A percentile compares a stretch with the other conserved stretches of the same genome.
These are phyloP conservation scores for Metschnikowia orientalis DNA, from an alignment of 805 yeast species.

Conservation along the genomic window DNA sequence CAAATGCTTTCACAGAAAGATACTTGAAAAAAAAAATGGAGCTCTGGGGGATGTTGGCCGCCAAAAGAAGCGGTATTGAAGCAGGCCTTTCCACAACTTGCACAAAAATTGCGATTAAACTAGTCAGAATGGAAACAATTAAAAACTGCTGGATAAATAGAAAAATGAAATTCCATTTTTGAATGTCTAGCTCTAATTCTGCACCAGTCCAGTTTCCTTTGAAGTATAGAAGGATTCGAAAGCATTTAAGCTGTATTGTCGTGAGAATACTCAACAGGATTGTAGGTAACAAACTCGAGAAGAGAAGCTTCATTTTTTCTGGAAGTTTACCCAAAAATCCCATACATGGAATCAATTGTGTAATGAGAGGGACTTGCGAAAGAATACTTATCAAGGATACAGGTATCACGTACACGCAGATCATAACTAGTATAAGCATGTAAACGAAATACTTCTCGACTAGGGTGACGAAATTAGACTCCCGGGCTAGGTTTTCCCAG, in stretches of 20 bases:
- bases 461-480: constrained; percentile 32
- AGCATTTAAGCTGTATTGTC: constrained; percentile 54
- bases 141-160: constrained; percentile 78
- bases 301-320: constrained; percentile 43
- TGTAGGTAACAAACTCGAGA: constrained; percentile 67
- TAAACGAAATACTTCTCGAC: constrained; percentile 45
- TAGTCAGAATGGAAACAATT: constrained; percentile 81
- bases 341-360: constrained; percentile 57
- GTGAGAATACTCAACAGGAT: constrained; percentile 59
- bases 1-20: constrained; percentile 66
- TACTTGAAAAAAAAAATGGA: constrained; percentile 83
- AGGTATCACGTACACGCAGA: constrained; percentile 70
- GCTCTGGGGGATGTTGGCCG: constrained; percentile 77
- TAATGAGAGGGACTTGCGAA: constrained; percentile 66
- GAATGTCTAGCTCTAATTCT: constrained; percentile 64
- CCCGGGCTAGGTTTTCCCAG: constrained; percentile 58
- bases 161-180: constrained; percentile 73
- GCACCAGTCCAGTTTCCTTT: constrained; percentile 62
- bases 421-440: constrained; percentile 44
- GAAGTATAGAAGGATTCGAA: constrained; percentile 48
- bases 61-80: constrained; percentile 65
- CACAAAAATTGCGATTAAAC: constrained; percentile 59
- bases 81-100: constrained; percentile 65
- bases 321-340: constrained; percentile 56
- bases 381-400: constrained; percentile 75